Base-by-base conservation (phyloP, 202 grass and related monocot species). In the Saccharum hybrid region DNA sequence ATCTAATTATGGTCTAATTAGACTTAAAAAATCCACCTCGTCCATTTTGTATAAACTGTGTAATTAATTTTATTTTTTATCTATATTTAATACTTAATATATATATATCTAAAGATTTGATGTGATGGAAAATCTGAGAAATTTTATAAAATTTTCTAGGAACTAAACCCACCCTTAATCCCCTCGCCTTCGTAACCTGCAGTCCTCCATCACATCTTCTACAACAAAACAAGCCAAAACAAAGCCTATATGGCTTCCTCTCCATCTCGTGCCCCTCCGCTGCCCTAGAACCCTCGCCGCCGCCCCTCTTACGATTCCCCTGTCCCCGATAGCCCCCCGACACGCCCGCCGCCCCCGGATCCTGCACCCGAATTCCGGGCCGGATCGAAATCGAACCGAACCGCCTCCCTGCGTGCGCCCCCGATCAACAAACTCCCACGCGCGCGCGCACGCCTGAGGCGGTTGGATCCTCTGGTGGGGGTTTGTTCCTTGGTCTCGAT, bases 221-320 rank as follows among this genome's bases (percentile, higher is more conserved):
- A 52, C 49, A 49, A 68, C 46, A 49, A 49, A 49, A 15, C 46
- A 49, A 68, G 61, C 76, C 76, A 26, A 26, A 26, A 26, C 26
- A 26, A 26, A 26, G 26, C 26, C 26, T 26, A 26, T 62, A 16
- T 88, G 75, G 86, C 70, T 31, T 71, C 64, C 68, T 74, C 72
- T 67, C 73, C 83, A 23, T 74, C 83, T 74, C 83, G 28, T 63
- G 79, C 82, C 57, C n/a, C 67, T 79, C 4, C 48, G 74, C 13
- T 90, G 49, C 74, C 83, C 74, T 90, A 90, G 88, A 86, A 79
- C 79, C 83, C 83, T 69, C 76, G 52, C 40, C 31, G 19, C n/a
- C 68, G 39, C 39, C 40, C 69, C 49, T 60, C 68, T 31, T 45
- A 48, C 30, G 61, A 68, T 61, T 69, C 83, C 39, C 61, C 31